Percentiles rank a stretch among this genome's conserved stretches.
These are phyloP conservation scores for Mycena alexandri DNA, from an alignment of 768 basidiomycete genomes.

Conservation along the genomic window DNA sequence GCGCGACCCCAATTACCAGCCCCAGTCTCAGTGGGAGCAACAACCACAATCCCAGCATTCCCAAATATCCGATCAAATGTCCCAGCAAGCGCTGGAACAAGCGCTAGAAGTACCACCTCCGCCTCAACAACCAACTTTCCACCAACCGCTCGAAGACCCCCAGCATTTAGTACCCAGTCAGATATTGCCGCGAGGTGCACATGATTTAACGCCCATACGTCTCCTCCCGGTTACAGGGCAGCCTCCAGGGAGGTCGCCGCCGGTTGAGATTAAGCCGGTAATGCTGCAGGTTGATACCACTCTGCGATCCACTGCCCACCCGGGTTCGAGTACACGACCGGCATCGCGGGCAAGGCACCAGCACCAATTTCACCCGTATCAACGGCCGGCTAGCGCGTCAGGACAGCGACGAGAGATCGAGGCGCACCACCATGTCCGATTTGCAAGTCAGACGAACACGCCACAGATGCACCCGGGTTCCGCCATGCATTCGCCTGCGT, in stretches of 20 bases:
- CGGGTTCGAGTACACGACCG: slow-evolving; percentile 37
- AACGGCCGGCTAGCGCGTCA: slow-evolving; percentile 28
- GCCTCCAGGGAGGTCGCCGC: slow-evolving; percentile 39
- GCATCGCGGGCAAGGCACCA: slow-evolving; percentile 38
- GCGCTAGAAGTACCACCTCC: slow-evolving; percentile 29
- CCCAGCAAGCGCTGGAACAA: slow-evolving; percentile 29
- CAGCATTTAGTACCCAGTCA: slow-evolving; percentile 48
- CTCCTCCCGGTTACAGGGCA: slow-evolving; percentile 46
- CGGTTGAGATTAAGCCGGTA: slow-evolving; percentile 40
- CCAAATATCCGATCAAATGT: slow-evolving; percentile 24
- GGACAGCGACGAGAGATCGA: slow-evolving; percentile 30
- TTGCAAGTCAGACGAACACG: slow-evolving; percentile 39
- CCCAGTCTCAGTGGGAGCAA: slow-evolving; percentile 46
- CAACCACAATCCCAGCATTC: slow-evolving; percentile 43
- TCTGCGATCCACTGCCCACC: slow-evolving; percentile 22
- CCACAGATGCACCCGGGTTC: slow-evolving; percentile 28
- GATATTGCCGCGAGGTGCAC: slow-evolving; percentile 35
- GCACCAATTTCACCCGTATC: slow-evolving; percentile 34
- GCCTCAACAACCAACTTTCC: slow-evolving; percentile 4
- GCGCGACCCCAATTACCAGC: slow-evolving; percentile 48
- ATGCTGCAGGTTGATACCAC: slow-evolving; percentile 41
- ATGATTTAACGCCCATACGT: slow-evolving; percentile 49
- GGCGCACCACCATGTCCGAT: slow-evolving; percentile 37
- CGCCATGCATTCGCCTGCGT: slow-evolving; percentile 34
- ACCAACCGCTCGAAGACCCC: slow-evolving; percentile 39